Base-by-base conservation (phyloP, 176 grass and related monocot genomes). In the Carex myosuroides region DNA sequence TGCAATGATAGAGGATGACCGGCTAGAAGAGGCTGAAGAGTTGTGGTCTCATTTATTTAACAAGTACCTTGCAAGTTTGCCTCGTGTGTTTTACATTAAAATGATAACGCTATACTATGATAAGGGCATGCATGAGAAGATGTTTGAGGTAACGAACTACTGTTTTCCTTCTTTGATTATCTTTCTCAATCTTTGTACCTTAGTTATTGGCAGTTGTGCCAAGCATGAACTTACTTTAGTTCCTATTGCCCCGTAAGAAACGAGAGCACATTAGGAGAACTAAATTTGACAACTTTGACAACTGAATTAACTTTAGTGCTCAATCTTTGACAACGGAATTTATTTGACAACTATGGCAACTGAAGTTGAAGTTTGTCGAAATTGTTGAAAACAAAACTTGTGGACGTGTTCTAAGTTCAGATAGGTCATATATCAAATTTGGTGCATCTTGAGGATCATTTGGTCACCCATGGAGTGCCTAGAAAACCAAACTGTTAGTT, bases 1-100 rank as follows among this genome's bases (percentile, higher is more conserved):
- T 94, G 91, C 96, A 86, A 86, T 99, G 79, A 85, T 89, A 48
- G 89, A 95, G 83, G 96, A 99, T 81, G 89, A 85, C 0, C 86
- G 93, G 68, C 61, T 95, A 70, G 89, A 95, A 72, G 96, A 99
- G 85, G 96, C 88, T 59, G 96, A 99, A 85, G 89, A 99, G 65
- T 81, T 99, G 26, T 99, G 88, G 89, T 88, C 61, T 84, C 91
- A 94, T 86, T 88, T 95, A 85, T 99, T 99, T 79, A 81, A 80
- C 0, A 85, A 88, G 77, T 93, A 93, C 72, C 66, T 99, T 85
- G 96, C 93, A 85, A 90, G 91, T 89, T 85, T 99, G 86, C 96
- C 96, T 74, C 89, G 88, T 83, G 52, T 90, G 59, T 99, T 95
- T 84, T 99, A 93, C 82, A 99, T 89, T 81, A 93, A 85, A 89